Evolutionary conservation across 495 filamentous ascomycete species (phyloP).

Genomic region (Clavariopsis aquatica): DNA sequence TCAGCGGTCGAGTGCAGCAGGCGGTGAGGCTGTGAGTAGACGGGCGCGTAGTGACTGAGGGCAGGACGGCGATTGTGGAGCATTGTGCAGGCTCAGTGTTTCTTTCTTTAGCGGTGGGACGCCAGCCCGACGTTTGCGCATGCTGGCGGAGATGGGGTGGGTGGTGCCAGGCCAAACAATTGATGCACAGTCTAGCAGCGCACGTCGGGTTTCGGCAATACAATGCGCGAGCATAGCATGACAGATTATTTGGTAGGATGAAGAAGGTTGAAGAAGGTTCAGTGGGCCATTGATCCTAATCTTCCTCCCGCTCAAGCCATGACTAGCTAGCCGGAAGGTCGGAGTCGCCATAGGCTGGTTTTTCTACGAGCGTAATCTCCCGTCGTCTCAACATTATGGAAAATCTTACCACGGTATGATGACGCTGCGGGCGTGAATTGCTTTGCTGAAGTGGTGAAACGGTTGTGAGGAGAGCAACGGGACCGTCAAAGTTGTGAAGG

Average conservation of each 20-base stretch:
- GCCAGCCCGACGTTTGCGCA: background rate
- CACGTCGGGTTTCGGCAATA: background rate
- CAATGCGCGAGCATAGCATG: background rate
- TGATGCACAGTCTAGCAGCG: background rate
- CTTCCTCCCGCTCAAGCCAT: constrained; percentile 3
- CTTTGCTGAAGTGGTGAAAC: no score
- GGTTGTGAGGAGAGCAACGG: no score
- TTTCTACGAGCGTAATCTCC: background rate
- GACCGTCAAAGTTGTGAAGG: no score
- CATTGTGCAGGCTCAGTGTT: background rate
- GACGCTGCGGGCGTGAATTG: background rate
- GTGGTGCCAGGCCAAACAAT: background rate
- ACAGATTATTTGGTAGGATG: background rate
- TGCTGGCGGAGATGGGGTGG: background rate
- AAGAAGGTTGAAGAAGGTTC: constrained; percentile 19
- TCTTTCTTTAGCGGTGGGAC: constrained; percentile 1
- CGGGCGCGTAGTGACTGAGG: constrained; percentile 21
- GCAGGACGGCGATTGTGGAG: background rate
- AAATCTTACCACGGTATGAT: background rate
- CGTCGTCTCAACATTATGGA: background rate
- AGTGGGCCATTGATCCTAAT: constrained; percentile 9
- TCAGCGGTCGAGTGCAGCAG: constrained; percentile 1
- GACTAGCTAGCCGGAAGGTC: background rate
- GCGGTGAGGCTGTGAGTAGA: constrained; percentile 22
- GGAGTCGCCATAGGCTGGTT: background rate